These are phyloP conservation scores for Zymoseptoria crescenta DNA, from an alignment of 2,329 filamentous ascomycete species.

Conservation along the genomic window DNA sequence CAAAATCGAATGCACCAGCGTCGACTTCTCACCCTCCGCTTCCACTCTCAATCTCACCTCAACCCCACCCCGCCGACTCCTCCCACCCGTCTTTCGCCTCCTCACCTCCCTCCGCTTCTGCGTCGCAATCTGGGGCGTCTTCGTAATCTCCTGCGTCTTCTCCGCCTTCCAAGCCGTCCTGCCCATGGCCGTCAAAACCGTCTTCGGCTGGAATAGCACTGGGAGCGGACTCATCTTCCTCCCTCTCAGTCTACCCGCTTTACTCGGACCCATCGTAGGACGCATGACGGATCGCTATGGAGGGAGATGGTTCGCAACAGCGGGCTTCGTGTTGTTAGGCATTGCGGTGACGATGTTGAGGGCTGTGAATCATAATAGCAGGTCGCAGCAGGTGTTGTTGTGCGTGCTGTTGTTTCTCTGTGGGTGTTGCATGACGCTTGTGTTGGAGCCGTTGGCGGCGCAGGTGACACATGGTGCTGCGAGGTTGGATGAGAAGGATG, in stretches of 20 bases:
- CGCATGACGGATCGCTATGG: slow-evolving; percentile 13
- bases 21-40: background rate
- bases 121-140: slow-evolving; percentile 14
- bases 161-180: slow-evolving; percentile 18
- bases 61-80: background rate
- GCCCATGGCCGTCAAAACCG: slow-evolving; percentile 11
- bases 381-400: slow-evolving; percentile 11
- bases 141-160: slow-evolving; percentile 15
- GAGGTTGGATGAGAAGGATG: slow-evolving; percentile 7
- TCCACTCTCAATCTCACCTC: background rate
- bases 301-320: slow-evolving; percentile 14
- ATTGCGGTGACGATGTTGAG: slow-evolving; percentile 12
- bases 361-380: slow-evolving; percentile 9
- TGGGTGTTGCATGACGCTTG: slow-evolving; percentile 14
- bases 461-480: slow-evolving; percentile 16
- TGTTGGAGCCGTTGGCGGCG: slow-evolving; percentile 16
- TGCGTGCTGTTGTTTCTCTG: slow-evolving; percentile 13
- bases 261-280: slow-evolving; percentile 19
- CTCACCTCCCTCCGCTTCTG: slow-evolving; percentile 15
- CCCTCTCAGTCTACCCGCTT: slow-evolving; percentile 14
- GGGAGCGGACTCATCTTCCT: slow-evolving; percentile 21
- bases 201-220: slow-evolving; percentile 16
- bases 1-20: slow-evolving; percentile 2
- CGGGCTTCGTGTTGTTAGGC: slow-evolving; percentile 11
- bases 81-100: slow-evolving; percentile 15